A percentile compares a stretch with the other conserved stretches of the same genome.
phyloP scores from a whole-genome alignment of 2,329 filamentous ascomycete species.

The Diaporthe citri region DNA sequence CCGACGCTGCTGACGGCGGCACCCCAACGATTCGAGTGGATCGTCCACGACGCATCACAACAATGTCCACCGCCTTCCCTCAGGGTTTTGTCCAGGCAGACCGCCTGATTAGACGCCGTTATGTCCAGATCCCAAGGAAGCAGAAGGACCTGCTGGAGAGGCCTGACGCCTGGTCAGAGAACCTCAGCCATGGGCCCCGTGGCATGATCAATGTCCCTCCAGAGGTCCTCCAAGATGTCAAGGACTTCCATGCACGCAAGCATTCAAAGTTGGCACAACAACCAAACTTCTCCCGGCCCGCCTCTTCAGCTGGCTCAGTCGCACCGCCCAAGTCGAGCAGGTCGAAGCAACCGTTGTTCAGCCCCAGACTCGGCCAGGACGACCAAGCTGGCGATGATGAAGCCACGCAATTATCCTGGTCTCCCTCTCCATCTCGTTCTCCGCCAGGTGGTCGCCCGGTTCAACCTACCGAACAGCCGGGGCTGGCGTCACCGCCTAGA shows the following conservation, averaged over 20 bases:
- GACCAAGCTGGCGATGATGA: slow-evolving; percentile 1
- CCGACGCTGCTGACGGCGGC: slow-evolving; percentile 1
- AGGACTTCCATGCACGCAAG: slow-evolving; percentile 42
- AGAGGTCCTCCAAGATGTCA: slow-evolving; percentile 47
- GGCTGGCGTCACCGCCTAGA: not conserved
- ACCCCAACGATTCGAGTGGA: slow-evolving; percentile 7
- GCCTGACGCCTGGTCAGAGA: slow-evolving; percentile 54
- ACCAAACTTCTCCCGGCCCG: slow-evolving; percentile 36
- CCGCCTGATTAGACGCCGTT: slow-evolving; percentile 53
- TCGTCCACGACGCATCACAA: not conserved
- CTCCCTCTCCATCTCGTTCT: slow-evolving; percentile 1
- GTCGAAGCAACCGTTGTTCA: not conserved
- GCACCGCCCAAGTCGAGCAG: not conserved
- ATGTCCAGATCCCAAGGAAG: slow-evolving; percentile 59
- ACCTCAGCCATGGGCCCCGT: slow-evolving; percentile 40
- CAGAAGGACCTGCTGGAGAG: slow-evolving; percentile 63
- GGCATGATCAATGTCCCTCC: slow-evolving; percentile 51
- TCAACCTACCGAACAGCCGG: not conserved
- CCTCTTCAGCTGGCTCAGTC: not conserved
- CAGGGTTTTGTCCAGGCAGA: slow-evolving; percentile 46
- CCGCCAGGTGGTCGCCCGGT: not conserved
- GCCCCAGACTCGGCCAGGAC: not conserved
- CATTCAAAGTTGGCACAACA: slow-evolving; percentile 37
- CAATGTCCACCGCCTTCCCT: slow-evolving; percentile 39
- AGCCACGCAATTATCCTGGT: slow-evolving; percentile 9